These are phyloP conservation scores for Fragaria nilgerrensis DNA, from an alignment of 306 rosid genomes.

Conservation along the genomic window DNA sequence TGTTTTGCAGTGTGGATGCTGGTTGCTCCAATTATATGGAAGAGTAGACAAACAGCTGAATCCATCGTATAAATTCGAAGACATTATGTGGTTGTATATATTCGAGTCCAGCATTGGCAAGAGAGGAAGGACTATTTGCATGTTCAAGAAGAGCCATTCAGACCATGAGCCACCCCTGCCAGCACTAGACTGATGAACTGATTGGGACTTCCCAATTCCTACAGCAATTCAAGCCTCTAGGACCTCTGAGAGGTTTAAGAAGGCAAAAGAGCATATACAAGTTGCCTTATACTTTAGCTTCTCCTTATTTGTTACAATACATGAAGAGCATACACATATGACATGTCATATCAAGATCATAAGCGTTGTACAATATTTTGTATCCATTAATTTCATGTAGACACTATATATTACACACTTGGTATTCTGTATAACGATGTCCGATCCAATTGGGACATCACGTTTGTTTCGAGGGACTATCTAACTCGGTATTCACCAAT, in stretches of 20 bases:
- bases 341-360: neutral
- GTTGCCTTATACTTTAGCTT: neutral
- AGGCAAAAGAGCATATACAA: slow-evolving; percentile 16
- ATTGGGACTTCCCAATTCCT: slow-evolving; percentile 11
- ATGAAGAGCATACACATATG: neutral
- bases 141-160: slow-evolving; percentile 14
- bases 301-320: neutral
- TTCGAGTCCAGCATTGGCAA: slow-evolving; percentile 21
- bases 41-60: slow-evolving; percentile 42
- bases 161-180: slow-evolving; percentile 25
- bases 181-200: slow-evolving; percentile 14
- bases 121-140: slow-evolving; percentile 15
- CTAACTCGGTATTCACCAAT: no score
- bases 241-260: slow-evolving; percentile 1
- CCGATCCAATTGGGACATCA: no score
- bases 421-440: no score
- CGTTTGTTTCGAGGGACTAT: no score
- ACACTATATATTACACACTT: neutral
- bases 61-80: slow-evolving; percentile 13
- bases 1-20: slow-evolving; percentile 82
- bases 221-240: slow-evolving; percentile 4
- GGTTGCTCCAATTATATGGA: slow-evolving; percentile 78
- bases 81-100: slow-evolving; percentile 3
- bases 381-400: neutral
- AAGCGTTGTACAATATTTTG: neutral